phyloP scores from a whole-genome alignment of 306 rosid genomes.

The Rosa rugosa region DNA sequence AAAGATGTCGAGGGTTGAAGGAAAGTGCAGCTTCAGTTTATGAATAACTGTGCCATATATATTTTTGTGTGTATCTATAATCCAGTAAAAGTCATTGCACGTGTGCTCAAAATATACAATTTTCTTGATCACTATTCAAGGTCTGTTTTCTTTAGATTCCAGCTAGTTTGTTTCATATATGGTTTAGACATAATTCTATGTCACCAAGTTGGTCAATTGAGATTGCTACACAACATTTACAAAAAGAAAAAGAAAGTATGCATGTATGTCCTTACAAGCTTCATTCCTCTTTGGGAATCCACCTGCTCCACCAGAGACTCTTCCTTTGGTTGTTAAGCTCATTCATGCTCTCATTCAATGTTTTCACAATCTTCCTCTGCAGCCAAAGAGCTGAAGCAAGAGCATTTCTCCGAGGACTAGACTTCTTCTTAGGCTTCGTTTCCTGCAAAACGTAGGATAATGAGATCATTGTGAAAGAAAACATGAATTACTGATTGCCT shows the following conservation, averaged over 20 bases:
- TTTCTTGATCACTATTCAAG: conserved; percentile 23
- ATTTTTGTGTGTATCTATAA: conserved; percentile 9
- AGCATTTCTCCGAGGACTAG: conserved; percentile 60
- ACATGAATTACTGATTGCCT: neutral
- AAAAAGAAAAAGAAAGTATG: conserved; percentile 28
- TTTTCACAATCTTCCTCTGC: conserved; percentile 68
- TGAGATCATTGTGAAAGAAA: conserved; percentile 3
- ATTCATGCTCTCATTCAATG: conserved; percentile 84
- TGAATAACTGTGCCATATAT: conserved; percentile 17
- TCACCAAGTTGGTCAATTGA: conserved; percentile 32
- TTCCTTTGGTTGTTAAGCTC: conserved; percentile 67
- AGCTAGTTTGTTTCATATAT: conserved; percentile 29
- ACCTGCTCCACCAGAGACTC: conserved; percentile 95
- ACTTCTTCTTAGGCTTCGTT: conserved; percentile 71
- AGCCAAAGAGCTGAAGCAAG: conserved; percentile 79
- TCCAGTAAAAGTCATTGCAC: conserved; percentile 32
- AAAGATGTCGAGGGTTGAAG: conserved; percentile 17
- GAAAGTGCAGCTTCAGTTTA: conserved; percentile 30
- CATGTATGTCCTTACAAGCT: conserved; percentile 9
- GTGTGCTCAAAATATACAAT: conserved; percentile 41
- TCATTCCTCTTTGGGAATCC: conserved; percentile 97
- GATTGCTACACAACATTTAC: conserved; percentile 55
- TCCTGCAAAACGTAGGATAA: conserved; percentile 36
- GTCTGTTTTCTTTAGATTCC: conserved; percentile 46
- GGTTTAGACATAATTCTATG: conserved; percentile 33